Percentiles rank a stretch among this genome's conserved stretches.
These are phyloP conservation scores for Eutypa lata DNA, from an alignment of 2,329 filamentous ascomycete genomes.

Conservation along the genomic window DNA sequence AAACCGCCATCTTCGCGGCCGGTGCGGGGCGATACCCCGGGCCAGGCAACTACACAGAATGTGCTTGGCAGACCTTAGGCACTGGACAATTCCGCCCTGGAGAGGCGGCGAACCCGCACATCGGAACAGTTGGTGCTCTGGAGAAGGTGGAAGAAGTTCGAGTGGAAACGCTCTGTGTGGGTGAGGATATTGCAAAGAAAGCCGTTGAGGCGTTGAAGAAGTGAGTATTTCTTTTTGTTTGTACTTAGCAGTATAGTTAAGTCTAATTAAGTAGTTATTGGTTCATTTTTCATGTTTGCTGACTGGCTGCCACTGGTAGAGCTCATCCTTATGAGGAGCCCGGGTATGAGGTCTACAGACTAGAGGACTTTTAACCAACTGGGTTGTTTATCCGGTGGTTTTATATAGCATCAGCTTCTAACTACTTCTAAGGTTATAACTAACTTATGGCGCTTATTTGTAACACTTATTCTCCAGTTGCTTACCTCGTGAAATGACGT, in stretches of 20 bases:
- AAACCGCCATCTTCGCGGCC: slow-evolving; percentile 28
- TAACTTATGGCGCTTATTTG: no score
- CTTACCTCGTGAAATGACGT: no score
- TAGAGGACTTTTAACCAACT: slow-evolving; percentile 40
- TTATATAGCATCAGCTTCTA: no score
- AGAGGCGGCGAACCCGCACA: slow-evolving; percentile 57
- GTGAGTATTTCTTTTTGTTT: slow-evolving; percentile 47
- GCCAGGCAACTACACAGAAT: slow-evolving; percentile 51
- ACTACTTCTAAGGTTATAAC: no score
- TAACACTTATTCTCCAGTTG: no score
- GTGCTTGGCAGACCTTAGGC: slow-evolving; percentile 49
- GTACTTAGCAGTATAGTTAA: slow-evolving; percentile 2
- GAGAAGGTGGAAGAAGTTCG: slow-evolving; percentile 59
- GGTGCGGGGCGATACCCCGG: slow-evolving; percentile 53
- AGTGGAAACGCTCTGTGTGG: slow-evolving; percentile 61
- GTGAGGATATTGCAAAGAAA: slow-evolving; percentile 51
- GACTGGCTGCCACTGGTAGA: slow-evolving; percentile 16
- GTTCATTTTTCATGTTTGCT: no score
- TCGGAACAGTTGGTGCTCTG: slow-evolving; percentile 54
- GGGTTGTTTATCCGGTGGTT: no score
- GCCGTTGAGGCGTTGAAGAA: slow-evolving; percentile 63
- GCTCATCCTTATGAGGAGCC: slow-evolving; percentile 53
- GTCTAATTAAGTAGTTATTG: no score
- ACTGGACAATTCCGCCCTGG: slow-evolving; percentile 66
- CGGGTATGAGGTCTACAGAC: slow-evolving; percentile 44